Percentiles rank a stretch among this genome's conserved stretches.
phyloP scores from a whole-genome alignment of 1,284 basidiomycete species.

The Crepidotus sp. region DNA sequence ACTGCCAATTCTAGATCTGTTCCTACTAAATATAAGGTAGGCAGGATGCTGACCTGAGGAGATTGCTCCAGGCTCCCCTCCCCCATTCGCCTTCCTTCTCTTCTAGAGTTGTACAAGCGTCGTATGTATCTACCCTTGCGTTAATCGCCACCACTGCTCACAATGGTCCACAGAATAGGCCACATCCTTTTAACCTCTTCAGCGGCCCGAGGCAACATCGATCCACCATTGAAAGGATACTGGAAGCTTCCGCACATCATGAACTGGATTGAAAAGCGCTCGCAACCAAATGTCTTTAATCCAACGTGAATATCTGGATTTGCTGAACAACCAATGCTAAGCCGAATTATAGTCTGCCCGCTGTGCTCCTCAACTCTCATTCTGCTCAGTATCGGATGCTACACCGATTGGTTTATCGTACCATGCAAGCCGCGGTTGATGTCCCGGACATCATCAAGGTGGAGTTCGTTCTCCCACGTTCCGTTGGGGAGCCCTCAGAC shows the following conservation, averaged over 20 bases:
- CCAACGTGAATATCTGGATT: constrained; percentile 37
- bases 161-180: constrained; percentile 38
- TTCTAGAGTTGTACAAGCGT: constrained; percentile 32
- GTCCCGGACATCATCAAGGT: constrained; percentile 9
- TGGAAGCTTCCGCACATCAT: constrained; percentile 36
- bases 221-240: constrained; percentile 43
- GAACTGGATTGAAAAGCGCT: constrained; percentile 36
- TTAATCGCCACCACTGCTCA: constrained; percentile 2
- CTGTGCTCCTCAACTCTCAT: constrained; percentile 28
- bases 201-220: constrained; percentile 29
- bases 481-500: neutral
- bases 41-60: constrained; percentile 18
- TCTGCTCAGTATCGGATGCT: constrained; percentile 33
- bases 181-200: constrained; percentile 45
- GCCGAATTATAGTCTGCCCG: constrained; percentile 35
- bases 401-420: constrained; percentile 51
- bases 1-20: constrained; percentile 3
- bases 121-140: constrained; percentile 29
- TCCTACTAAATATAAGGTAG: constrained; percentile 17
- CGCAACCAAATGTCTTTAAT: constrained; percentile 36
- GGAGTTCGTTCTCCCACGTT: constrained; percentile 10
- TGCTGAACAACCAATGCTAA: neutral
- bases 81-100: constrained; percentile 4
- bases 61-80: constrained; percentile 5
- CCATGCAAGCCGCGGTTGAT: constrained; percentile 19